Evolutionary conservation across 495 filamentous ascomycete species (phyloP).

Genomic region (Cercophora sp.): DNA sequence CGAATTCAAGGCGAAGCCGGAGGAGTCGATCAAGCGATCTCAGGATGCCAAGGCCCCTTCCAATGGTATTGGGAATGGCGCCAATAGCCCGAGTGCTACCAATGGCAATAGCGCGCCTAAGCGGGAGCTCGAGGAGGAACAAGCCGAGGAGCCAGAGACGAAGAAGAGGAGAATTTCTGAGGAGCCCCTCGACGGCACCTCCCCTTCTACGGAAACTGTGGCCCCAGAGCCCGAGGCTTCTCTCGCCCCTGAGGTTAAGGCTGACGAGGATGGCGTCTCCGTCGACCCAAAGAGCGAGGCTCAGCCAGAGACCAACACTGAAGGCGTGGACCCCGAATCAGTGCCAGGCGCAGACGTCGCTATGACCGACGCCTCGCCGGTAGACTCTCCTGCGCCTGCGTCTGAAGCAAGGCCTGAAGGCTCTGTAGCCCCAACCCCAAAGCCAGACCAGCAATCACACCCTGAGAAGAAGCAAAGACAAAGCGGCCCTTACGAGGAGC

Average conservation of each 20-base stretch:
- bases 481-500: constrained; percentile 66
- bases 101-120: constrained; percentile 33
- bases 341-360: constrained; percentile 5
- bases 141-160: constrained; percentile 27
- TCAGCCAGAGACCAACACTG: constrained; percentile 15
- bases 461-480: constrained; percentile 34
- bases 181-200: constrained; percentile 24
- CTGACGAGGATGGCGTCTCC: constrained; percentile 12
- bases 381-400: constrained; percentile 12
- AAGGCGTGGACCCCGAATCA: constrained; percentile 14
- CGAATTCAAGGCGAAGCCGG: constrained; percentile 81
- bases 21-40: constrained; percentile 56
- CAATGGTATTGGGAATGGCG: constrained; percentile 47
- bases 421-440: too few species aligned
- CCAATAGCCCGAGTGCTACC: constrained; percentile 36
- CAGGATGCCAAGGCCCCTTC: constrained; percentile 59
- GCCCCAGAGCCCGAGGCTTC: constrained; percentile 24
- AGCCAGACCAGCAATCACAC: background rate
- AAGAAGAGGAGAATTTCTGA: constrained; percentile 38
- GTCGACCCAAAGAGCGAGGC: constrained; percentile 6
- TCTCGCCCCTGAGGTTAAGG: constrained; percentile 21
- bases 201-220: constrained; percentile 22
- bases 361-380: constrained; percentile 7
- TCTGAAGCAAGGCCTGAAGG: background rate
- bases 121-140: constrained; percentile 24